A percentile compares a stretch with the other conserved stretches of the same genome.
These are phyloP conservation scores for Lophiostoma macrostomum DNA, from an alignment of 495 filamentous ascomycete genomes.

Conservation along the genomic window DNA sequence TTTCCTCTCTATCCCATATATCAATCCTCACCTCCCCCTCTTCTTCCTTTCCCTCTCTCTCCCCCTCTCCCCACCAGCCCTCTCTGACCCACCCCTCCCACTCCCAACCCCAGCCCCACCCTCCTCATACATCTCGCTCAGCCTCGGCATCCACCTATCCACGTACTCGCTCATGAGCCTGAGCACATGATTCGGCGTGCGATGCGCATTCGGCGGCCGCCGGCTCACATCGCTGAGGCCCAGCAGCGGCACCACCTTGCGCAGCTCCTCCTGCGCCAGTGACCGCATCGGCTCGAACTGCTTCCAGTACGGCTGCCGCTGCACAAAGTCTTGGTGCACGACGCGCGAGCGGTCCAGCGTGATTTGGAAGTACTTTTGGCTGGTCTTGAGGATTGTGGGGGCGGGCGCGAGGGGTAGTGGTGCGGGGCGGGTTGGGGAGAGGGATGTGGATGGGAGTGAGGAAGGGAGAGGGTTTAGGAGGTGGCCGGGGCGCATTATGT, in stretches of 20 bases:
- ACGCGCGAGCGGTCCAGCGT: conserved; percentile 35
- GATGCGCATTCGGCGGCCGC: conserved; percentile 27
- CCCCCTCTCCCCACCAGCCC: too few relatives aligned
- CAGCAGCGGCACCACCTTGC: conserved; percentile 31
- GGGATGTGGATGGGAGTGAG: not conserved
- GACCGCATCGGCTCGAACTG: conserved; percentile 33
- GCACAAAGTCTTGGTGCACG: conserved; percentile 43
- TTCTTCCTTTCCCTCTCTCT: too few relatives aligned
- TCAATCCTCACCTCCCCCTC: too few relatives aligned
- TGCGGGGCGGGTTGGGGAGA: not conserved
- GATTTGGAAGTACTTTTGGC: conserved; percentile 27
- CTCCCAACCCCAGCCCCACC: too few relatives aligned
- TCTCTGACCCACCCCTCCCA: too few relatives aligned
- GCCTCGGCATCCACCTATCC: conserved; percentile 16
- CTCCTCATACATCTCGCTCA: conserved; percentile 35
- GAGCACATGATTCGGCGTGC: conserved; percentile 30
- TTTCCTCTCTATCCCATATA: too few relatives aligned
- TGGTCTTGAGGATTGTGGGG: not conserved
- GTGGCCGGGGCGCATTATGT: conserved; percentile 18
- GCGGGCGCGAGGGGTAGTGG: conserved; percentile 9
- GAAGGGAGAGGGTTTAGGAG: conserved; percentile 8
- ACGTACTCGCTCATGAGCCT: conserved; percentile 16
- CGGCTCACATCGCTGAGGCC: conserved; percentile 39
- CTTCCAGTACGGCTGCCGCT: conserved; percentile 42
- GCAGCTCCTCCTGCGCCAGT: conserved; percentile 37